Percentiles rank a stretch among this genome's conserved stretches.
phyloP scores from a whole-genome alignment of 768 basidiomycete genomes.

The Austroboletus eburneus region DNA sequence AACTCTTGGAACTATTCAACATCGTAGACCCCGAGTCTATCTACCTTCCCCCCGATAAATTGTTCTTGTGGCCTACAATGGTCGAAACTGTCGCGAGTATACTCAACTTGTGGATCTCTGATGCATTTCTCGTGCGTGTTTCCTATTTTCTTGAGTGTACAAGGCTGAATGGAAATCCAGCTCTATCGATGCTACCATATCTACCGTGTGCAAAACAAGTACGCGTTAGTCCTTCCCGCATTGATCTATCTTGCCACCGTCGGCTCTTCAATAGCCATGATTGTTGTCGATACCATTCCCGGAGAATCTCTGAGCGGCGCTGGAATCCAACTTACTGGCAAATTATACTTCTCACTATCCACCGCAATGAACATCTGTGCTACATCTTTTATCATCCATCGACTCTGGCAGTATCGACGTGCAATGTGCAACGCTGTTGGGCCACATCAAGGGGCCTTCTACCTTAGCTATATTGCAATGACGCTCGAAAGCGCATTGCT shows the following conservation, averaged over 20 bases:
- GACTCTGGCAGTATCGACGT: slow-evolving; percentile 17
- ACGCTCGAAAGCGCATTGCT: slow-evolving; percentile 22
- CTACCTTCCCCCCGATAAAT: not conserved
- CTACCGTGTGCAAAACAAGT: slow-evolving; percentile 10
- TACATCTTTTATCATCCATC: slow-evolving; percentile 9
- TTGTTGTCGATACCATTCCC: not conserved
- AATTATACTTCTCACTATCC: slow-evolving; percentile 11
- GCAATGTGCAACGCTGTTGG: slow-evolving; percentile 8
- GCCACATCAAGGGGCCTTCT: slow-evolving; percentile 11
- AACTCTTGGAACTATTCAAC: not conserved
- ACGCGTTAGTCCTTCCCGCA: not conserved
- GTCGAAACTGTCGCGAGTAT: not conserved
- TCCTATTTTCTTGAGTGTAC: not conserved
- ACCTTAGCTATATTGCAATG: slow-evolving; percentile 22
- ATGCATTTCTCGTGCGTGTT: not conserved
- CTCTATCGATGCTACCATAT: slow-evolving; percentile 23
- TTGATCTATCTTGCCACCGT: slow-evolving; percentile 16
- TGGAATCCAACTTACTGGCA: not conserved
- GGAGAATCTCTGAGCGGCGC: not conserved
- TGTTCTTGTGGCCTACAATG: not conserved
- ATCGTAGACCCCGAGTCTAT: no score
- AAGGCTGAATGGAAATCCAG: not conserved
- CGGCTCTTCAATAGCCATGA: slow-evolving; percentile 15
- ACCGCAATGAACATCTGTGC: slow-evolving; percentile 14
- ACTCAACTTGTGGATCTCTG: not conserved